Conservation (phyloP, 345 rosid species). For the Lepidium didymum region DNA sequence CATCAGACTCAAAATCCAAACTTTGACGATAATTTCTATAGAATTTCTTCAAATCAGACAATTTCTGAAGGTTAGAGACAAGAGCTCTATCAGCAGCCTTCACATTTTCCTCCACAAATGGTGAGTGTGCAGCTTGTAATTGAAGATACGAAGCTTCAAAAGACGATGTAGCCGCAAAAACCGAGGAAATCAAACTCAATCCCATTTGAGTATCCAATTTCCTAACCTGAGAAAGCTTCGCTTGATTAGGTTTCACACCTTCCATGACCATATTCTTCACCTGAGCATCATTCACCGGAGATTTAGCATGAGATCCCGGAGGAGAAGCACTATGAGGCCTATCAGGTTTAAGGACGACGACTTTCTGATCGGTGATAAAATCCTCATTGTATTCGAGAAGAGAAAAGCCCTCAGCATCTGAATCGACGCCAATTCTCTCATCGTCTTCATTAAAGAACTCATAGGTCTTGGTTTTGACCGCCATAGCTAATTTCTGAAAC, state of each 20-base stretch:
- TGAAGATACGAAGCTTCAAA: constrained; percentile 89
- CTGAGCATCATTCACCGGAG: constrained; percentile 11
- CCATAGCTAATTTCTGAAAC: constrained; percentile 91
- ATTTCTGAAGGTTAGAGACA: constrained; percentile 57
- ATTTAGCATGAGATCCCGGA: constrained; percentile 14
- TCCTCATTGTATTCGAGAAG: constrained; percentile 86
- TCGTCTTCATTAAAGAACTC: constrained; percentile 82
- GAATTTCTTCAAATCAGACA: constrained; percentile 64
- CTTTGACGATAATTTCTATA: constrained; percentile 42
- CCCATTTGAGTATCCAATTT: constrained; percentile 40
- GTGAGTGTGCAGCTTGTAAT: constrained; percentile 76
- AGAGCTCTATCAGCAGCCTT: constrained; percentile 68
- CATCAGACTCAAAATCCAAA: constrained; percentile 38
- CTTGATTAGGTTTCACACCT: constrained; percentile 10
- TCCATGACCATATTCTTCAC: neutral
- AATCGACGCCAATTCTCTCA: constrained; percentile 10
- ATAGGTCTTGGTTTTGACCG: constrained; percentile 83
- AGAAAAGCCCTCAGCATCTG: constrained; percentile 39
- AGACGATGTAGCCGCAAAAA: constrained; percentile 63
- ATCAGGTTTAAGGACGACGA: constrained; percentile 88
- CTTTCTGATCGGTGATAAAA: constrained; percentile 87
- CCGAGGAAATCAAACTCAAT: constrained; percentile 54
- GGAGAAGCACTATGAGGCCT: constrained; percentile 20
- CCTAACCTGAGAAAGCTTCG: too few relatives aligned
- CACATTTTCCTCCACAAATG: constrained; percentile 55